phyloP scores from a whole-genome alignment of 352 stramenopile genomes.

The Phytophthora quininea region DNA sequence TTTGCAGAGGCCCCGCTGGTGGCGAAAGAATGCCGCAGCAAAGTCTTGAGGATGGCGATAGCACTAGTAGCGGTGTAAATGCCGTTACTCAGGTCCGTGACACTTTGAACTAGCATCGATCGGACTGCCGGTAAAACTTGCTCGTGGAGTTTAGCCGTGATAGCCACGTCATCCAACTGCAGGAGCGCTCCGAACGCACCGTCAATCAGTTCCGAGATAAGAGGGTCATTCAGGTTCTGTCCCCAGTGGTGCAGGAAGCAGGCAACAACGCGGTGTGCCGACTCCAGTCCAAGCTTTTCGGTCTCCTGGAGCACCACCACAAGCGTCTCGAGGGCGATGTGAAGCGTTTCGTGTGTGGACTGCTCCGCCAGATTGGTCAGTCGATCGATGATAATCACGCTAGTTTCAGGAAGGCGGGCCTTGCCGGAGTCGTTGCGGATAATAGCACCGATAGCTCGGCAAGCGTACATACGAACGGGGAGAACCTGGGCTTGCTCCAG shows the following conservation, averaged over 20 bases:
- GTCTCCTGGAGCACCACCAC: constrained; percentile 76
- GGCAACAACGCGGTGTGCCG: constrained; percentile 49
- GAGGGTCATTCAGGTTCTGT: constrained; percentile 73
- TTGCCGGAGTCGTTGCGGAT: constrained; percentile 67
- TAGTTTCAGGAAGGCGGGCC: constrained; percentile 56
- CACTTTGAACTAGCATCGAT: constrained; percentile 63
- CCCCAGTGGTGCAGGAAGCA: constrained; percentile 76
- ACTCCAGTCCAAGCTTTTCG: constrained; percentile 38
- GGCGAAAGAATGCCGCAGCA: constrained; percentile 75
- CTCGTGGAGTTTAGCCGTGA: constrained; percentile 64
- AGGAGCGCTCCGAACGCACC: constrained; percentile 70
- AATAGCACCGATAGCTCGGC: constrained; percentile 74
- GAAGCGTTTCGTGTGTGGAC: constrained; percentile 72
- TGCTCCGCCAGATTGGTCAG: constrained; percentile 63
- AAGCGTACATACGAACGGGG: constrained; percentile 81
- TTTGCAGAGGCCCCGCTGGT: constrained; percentile 34
- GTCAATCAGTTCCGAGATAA: constrained; percentile 78
- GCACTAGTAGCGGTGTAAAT: constrained; percentile 67
- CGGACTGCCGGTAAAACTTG: constrained; percentile 68
- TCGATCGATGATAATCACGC: constrained; percentile 57
- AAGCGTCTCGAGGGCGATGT: constrained; percentile 80
- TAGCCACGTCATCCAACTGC: constrained; percentile 63
- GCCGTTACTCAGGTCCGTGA: constrained; percentile 51
- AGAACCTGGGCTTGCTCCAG: constrained; percentile 75
- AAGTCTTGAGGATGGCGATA: constrained; percentile 75